These are phyloP conservation scores for Exophiala sideris DNA, from an alignment of 2,329 filamentous ascomycete genomes.

Conservation along the genomic window DNA sequence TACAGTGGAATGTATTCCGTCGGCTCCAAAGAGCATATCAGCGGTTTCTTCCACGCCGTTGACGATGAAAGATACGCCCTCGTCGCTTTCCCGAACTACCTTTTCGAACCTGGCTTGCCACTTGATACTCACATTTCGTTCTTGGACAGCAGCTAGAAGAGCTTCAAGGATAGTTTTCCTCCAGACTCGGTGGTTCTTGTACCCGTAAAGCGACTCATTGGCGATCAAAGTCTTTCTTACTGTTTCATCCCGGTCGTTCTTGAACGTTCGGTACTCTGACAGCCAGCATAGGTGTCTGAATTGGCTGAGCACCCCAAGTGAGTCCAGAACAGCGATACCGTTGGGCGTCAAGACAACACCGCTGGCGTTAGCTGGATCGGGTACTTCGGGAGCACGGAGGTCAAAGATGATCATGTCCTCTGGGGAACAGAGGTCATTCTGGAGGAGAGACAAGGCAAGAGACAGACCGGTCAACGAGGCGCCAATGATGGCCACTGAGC, in stretches of 20 bases:
- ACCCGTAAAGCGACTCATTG: conserved; percentile 47
- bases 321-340: conserved; percentile 16
- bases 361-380: conserved; percentile 32
- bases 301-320: conserved; percentile 8
- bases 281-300: conserved; percentile 23
- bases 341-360: conserved; percentile 24
- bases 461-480: conserved; percentile 11
- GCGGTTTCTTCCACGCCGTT: conserved; percentile 45
- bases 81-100: conserved; percentile 41
- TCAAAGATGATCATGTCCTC: conserved; percentile 32
- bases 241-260: conserved; percentile 30
- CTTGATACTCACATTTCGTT: conserved; percentile 41
- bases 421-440: conserved; percentile 4
- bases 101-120: conserved; percentile 51
- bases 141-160: conserved; percentile 42
- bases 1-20: conserved; percentile 59
- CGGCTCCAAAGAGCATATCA: conserved; percentile 53
- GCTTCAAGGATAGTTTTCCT: conserved; percentile 50
- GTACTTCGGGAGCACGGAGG: conserved; percentile 29
- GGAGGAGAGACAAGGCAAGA: conserved; percentile 10
- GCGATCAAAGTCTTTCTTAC: conserved; percentile 37
- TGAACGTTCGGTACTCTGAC: conserved; percentile 35
- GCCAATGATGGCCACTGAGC: conserved; percentile 21
- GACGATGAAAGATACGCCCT: conserved; percentile 47
- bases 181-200: conserved; percentile 54